phyloP scores from a whole-genome alignment of 2,329 filamentous ascomycete genomes.

The Monosporascus sp. region DNA sequence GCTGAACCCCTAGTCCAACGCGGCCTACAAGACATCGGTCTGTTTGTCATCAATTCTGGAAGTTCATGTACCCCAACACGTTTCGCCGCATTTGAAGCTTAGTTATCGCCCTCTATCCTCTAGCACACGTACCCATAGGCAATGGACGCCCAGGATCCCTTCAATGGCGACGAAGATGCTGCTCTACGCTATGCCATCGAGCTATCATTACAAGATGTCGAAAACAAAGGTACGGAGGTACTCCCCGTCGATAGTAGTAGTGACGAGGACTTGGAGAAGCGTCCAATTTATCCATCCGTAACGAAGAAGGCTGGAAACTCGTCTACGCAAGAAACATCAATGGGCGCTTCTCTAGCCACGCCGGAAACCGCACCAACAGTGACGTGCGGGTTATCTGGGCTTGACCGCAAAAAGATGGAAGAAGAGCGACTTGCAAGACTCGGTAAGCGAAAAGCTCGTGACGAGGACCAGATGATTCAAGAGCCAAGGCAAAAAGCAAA shows the following conservation, averaged over 20 bases:
- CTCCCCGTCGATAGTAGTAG: slow-evolving; percentile 23
- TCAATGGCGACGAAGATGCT: slow-evolving; percentile 46
- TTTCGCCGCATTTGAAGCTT: too few relatives aligned
- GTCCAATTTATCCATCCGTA: slow-evolving; percentile 14
- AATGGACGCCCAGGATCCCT: slow-evolving; percentile 20
- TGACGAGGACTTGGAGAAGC: slow-evolving; percentile 23
- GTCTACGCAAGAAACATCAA: not conserved
- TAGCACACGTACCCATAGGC: not conserved
- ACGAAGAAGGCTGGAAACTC: slow-evolving; percentile 10
- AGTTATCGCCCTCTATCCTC: too few relatives aligned
- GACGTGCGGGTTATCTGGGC: slow-evolving; percentile 25
- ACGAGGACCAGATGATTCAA: slow-evolving; percentile 11
- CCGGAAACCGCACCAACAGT: slow-evolving; percentile 6
- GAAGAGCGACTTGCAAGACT: slow-evolving; percentile 69
- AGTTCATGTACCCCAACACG: not conserved
- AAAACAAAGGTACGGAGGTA: slow-evolving; percentile 22
- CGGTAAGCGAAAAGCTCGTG: slow-evolving; percentile 49
- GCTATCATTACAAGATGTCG: slow-evolving; percentile 41
- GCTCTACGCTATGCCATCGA: slow-evolving; percentile 57
- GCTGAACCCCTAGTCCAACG: not conserved
- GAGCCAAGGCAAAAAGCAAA: slow-evolving; percentile 12
- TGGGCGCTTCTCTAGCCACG: not conserved
- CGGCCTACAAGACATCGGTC: not conserved
- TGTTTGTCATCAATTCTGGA: too few relatives aligned
- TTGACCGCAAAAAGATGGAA: slow-evolving; percentile 83